Base-by-base conservation (phyloP, 768 basidiomycete species). In the Tylopilus vinaceipallidus region DNA sequence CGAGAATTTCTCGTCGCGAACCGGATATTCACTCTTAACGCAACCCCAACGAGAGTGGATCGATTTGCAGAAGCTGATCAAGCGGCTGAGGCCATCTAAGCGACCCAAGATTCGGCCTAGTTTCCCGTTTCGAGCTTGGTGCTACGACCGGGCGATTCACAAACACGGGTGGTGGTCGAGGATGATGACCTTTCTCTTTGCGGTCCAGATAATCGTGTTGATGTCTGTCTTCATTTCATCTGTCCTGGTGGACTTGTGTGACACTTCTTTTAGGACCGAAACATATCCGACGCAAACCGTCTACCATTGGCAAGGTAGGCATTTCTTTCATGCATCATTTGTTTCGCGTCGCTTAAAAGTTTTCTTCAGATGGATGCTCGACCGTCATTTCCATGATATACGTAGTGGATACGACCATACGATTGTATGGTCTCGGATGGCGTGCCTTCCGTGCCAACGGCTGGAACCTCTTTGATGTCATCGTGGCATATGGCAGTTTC, bases 81-180 rank as follows among this genome's bases (percentile, higher is more conserved):
- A 76, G 48, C 84, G 91, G 19, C 92, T 97, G 62, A 78, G 80
- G 20, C 94, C 95, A 1, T 90, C 92, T 1, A 89, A 88, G 60
- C 73, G 91, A 22, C 95, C 95, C 0, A 77, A 80, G 43, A 62
- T 51, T 14, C 75, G 77, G 16, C 92, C 92, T 0, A 69, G 67
- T 0, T 75, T 68, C 52, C 54, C 58, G 0, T 58, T 92, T 26
- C 77, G 86, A 45, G 74, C 78, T 19, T 98, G 95, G 94, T 98
- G 95, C 65, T 95, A 83, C 63, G 88, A 95, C 48, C 81, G 93
- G 24, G 95, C 95, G 0, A 82, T 92, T 14, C 76, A 83, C 53
- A 98, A 98, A 66, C 88, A 93, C 59, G 95, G 95, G 2, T 92
- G 86, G 83, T 98, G 95, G 95, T 79, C 87, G 6, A 74, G 85